Percentiles rank a stretch among this genome's conserved stretches.
phyloP scores from a whole-genome alignment of 306 rosid species.

The Hippophae tibetana region DNA sequence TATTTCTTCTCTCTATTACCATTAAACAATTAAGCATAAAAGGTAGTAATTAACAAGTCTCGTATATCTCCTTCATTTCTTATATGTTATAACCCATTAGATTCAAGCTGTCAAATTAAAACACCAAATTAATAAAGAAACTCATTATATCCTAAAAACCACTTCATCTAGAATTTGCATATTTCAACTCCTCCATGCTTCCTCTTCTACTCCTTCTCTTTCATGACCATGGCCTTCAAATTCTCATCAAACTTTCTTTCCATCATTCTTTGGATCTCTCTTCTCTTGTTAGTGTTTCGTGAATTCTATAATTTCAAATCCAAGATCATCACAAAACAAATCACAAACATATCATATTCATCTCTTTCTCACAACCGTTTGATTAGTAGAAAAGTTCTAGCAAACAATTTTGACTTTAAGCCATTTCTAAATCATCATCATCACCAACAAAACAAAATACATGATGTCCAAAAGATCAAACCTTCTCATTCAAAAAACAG shows the following conservation, averaged over 20 bases:
- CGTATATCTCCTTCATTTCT: conserved; percentile 24
- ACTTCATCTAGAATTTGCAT: background rate
- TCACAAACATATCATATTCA: conserved; percentile 10
- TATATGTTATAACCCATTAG: conserved; percentile 16
- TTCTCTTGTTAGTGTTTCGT: conserved; percentile 47
- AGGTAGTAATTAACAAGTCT: conserved; percentile 8
- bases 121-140: conserved; percentile 9
- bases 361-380: conserved; percentile 26
- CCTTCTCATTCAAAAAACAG: background rate
- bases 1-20: conserved; percentile 17
- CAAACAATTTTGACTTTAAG: conserved; percentile 65
- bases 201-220: conserved; percentile 44
- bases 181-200: conserved; percentile 58
- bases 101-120: conserved; percentile 22
- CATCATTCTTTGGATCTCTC: conserved; percentile 46
- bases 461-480: conserved; percentile 5
- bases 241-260: conserved; percentile 34
- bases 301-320: conserved; percentile 40
- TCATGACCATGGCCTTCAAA: conserved; percentile 66
- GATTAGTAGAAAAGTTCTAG: conserved; percentile 56
- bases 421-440: conserved; percentile 41
- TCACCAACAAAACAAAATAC: conserved; percentile 7
- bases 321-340: conserved; percentile 36
- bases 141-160: background rate
- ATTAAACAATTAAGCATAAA: conserved; percentile 18